phyloP scores from a whole-genome alignment of 306 rosid species.

The Vigna unguiculata region DNA sequence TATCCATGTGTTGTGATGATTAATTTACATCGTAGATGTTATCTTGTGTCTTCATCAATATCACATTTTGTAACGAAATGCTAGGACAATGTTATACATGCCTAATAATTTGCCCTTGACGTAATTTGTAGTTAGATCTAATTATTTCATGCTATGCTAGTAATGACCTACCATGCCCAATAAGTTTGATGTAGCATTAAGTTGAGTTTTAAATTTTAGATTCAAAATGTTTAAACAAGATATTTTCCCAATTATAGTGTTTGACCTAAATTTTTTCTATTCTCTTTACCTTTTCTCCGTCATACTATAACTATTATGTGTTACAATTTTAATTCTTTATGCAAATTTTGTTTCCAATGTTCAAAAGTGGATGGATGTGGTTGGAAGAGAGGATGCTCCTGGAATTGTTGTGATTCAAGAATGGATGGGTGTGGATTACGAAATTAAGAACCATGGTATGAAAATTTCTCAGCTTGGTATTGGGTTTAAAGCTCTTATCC shows the following conservation, averaged over 20 bases:
- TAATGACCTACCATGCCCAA: slow-evolving; percentile 1
- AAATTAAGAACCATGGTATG: slow-evolving; percentile 79
- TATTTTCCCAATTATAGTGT: slow-evolving; percentile 14
- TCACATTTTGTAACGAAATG: background rate
- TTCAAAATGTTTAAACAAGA: background rate
- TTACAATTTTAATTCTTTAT: background rate
- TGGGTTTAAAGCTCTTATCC: slow-evolving; percentile 92
- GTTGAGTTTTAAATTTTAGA: slow-evolving; percentile 2
- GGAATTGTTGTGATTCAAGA: slow-evolving; percentile 91
- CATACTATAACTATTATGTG: background rate
- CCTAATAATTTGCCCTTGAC: background rate
- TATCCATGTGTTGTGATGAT: background rate
- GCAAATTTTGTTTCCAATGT: slow-evolving; percentile 31
- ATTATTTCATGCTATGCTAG: background rate
- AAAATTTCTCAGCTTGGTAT: slow-evolving; percentile 75
- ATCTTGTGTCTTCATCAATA: background rate
- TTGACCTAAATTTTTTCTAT: slow-evolving; percentile 7
- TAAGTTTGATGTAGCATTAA: slow-evolving; percentile 1
- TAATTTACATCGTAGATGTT: background rate
- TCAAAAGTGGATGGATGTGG: slow-evolving; percentile 76
- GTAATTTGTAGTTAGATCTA: background rate
- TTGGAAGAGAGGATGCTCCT: slow-evolving; percentile 88
- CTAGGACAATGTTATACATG: background rate
- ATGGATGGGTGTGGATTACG: slow-evolving; percentile 95
- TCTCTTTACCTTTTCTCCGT: background rate